Base-by-base conservation (phyloP, 768 basidiomycete species). In the Mycena venus region DNA sequence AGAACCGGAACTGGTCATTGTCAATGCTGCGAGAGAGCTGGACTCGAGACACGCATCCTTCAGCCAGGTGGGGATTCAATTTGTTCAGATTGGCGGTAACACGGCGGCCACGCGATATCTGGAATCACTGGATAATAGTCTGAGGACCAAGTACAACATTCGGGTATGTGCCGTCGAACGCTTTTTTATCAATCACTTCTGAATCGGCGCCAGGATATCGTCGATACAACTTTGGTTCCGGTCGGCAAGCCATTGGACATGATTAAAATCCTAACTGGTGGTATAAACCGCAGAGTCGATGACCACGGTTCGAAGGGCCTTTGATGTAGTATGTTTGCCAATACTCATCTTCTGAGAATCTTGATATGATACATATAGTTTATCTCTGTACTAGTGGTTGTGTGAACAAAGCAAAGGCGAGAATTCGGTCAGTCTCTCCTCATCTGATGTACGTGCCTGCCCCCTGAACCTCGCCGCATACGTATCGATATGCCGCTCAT, bases 251-350 rank as follows among this genome's bases (percentile, higher is more conserved):
- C 84, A 23, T 75, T 92, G 73, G 87, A 88, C 29, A 80, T 93
- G 70, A 85, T 89, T 74, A 93, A 93, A 80, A 87, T 90, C 42
- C 83, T 93, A 23, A 81, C 92, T 38, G 92, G 92, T 15, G 92
- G 91, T 2, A 88, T 93, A 62, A 91, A 92, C 77, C 85, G 91
- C 32, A 69, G 78, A 32, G 68, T 74, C 25, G 73, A 74, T 25
- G 73, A 74, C 17, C 32, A 62, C 59, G 72, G 72, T 4, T 74
- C 67, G 9, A 67, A 68, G 40, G 65, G 65, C 40, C 71, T 73
- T 27, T 51, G 34, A 72, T 56, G 11, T n/a, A 21, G 34, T 23
- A 25, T 60, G n/a, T 36, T 17, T 60, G 34, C 3, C 1, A 14
- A 19, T n/a, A n/a, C n/a, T n/a, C n/a, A n/a, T 42, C 47, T 0